These are phyloP conservation scores for Xylariaceae sp. DNA, from an alignment of 2,329 filamentous ascomycete species.

Conservation along the genomic window DNA sequence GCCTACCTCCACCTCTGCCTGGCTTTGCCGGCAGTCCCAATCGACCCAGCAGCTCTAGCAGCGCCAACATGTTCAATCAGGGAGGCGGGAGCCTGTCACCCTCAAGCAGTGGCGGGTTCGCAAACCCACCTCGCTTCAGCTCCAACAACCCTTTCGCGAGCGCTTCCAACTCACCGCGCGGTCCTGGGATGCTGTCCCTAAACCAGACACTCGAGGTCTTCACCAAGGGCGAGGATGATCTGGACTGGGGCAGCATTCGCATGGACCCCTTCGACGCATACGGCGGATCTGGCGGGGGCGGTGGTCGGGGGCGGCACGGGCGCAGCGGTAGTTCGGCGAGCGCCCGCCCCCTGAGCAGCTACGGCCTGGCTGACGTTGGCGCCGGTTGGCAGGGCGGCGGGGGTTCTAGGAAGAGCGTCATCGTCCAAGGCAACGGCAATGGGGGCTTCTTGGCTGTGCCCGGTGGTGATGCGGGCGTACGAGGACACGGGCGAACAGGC, in stretches of 20 bases:
- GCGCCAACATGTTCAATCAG: constrained; percentile 22
- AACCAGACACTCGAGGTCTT: constrained; percentile 56
- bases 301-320: constrained; percentile 23
- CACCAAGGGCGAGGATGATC: constrained; percentile 54
- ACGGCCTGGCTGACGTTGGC: constrained; percentile 51
- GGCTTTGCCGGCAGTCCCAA: constrained; percentile 34
- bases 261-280: constrained; percentile 32
- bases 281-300: constrained; percentile 10
- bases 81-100: constrained; percentile 23
- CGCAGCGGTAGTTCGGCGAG: constrained; percentile 22
- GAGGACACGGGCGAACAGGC: constrained; percentile 15
- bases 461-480: constrained; percentile 19
- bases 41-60: constrained; percentile 32
- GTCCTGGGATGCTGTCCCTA: constrained; percentile 28
- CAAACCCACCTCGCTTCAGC: constrained; percentile 43
- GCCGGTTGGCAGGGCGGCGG: constrained; percentile 46
- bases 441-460: constrained; percentile 53
- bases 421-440: constrained; percentile 44
- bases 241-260: constrained; percentile 55
- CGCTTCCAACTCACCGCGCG: constrained; percentile 26
- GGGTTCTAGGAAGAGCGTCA: constrained; percentile 49
- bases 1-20: constrained; percentile 59
- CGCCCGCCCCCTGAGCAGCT: constrained; percentile 49
- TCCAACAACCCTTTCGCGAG: constrained; percentile 57
- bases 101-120: constrained; percentile 11